phyloP scores from a whole-genome alignment of 495 filamentous ascomycete genomes.

The Penicillium mononematosum region DNA sequence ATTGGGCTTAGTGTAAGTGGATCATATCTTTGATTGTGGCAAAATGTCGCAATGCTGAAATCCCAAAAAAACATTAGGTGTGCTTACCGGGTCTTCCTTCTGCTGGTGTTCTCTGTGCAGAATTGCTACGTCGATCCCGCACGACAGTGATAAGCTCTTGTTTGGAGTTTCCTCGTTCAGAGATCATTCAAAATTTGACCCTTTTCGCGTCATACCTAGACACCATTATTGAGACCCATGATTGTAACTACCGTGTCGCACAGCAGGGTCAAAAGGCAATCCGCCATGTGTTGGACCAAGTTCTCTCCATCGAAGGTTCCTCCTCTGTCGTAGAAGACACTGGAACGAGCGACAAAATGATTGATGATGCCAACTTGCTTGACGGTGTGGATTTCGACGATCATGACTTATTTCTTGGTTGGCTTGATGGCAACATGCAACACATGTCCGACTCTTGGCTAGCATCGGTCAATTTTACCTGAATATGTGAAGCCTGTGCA shows the following conservation, averaged over 20 bases:
- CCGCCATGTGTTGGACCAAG: slow-evolving; percentile 28
- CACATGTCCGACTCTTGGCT: slow-evolving; percentile 14
- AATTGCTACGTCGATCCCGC: slow-evolving; percentile 42
- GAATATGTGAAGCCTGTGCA: background rate
- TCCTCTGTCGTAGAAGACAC: background rate
- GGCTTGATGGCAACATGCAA: slow-evolving; percentile 15
- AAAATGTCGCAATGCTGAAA: background rate
- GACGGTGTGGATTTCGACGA: slow-evolving; percentile 17
- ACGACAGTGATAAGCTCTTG: background rate
- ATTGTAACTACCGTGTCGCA: slow-evolving; percentile 25
- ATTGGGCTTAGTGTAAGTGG: background rate
- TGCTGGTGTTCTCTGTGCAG: slow-evolving; percentile 55
- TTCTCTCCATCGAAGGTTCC: slow-evolving; percentile 18
- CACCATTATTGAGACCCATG: slow-evolving; percentile 18
- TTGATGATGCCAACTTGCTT: slow-evolving; percentile 3
- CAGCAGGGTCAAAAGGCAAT: slow-evolving; percentile 24
- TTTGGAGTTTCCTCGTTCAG: slow-evolving; percentile 45
- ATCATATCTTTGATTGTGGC: background rate
- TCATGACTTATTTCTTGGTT: slow-evolving; percentile 14
- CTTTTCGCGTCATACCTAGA: slow-evolving; percentile 42
- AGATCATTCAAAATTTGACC: slow-evolving; percentile 59
- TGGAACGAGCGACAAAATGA: background rate
- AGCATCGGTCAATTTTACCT: slow-evolving; percentile 19
- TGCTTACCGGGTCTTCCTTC: slow-evolving; percentile 46
- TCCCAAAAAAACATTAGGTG: slow-evolving; percentile 5